Evolutionary conservation across 441 rosid genomes (phyloP).

Genomic region (Corymbia citriodora): DNA sequence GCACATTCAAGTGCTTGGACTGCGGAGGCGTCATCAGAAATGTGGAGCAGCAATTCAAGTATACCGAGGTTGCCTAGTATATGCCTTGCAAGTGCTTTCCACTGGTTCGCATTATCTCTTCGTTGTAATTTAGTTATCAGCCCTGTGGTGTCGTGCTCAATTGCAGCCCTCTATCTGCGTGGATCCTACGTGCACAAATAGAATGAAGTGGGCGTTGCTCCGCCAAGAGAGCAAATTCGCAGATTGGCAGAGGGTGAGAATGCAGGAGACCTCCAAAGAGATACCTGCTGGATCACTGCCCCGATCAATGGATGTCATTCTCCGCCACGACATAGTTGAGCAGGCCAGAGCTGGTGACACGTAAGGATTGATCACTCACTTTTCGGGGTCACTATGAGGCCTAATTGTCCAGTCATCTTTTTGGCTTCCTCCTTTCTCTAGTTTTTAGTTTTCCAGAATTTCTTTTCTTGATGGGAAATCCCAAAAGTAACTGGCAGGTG

Average conservation of each 20-base stretch:
- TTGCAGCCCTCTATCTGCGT: conserved; percentile 84
- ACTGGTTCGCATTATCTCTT: not conserved
- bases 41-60: conserved; percentile 94
- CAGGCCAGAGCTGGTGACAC: conserved; percentile 98
- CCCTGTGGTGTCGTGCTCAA: not conserved
- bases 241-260: conserved; percentile 97
- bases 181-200: conserved; percentile 62
- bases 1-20: conserved; percentile 84
- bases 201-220: conserved; percentile 79
- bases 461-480: not conserved
- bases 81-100: not conserved
- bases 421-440: not conserved
- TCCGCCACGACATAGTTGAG: conserved; percentile 96
- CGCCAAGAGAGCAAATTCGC: conserved; percentile 95
- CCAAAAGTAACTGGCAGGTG: not conserved
- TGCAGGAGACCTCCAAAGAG: conserved; percentile 98
- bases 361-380: conserved; percentile 28
- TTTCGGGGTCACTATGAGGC: not conserved
- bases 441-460: not conserved
- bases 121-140: not conserved
- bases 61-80: conserved; percentile 58
- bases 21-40: conserved; percentile 72
- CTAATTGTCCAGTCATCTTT: not conserved
- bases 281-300: conserved; percentile 98
- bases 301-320: conserved; percentile 89